Evolutionary conservation across 2,329 filamentous ascomycete genomes (phyloP).

Genomic region (Aotearoamyces nothofagi): DNA sequence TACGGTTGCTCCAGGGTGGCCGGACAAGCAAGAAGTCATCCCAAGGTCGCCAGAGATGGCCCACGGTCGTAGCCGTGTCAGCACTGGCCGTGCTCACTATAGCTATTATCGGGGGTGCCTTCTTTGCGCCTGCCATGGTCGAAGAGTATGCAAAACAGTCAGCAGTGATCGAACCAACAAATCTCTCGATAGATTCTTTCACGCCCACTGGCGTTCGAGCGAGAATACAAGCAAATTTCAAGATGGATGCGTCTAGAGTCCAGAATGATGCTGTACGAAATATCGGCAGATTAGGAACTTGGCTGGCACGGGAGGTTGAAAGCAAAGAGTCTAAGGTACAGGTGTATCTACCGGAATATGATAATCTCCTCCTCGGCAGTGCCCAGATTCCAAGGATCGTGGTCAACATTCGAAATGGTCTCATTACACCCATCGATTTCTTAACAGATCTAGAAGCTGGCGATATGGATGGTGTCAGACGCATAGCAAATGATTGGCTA

Average conservation of each 20-base stretch:
- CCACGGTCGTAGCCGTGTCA: constrained; percentile 59
- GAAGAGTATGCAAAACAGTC: constrained; percentile 80
- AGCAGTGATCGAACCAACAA: constrained; percentile 66
- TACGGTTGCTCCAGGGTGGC: constrained; percentile 19
- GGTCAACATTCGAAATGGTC: constrained; percentile 63
- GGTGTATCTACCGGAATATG: constrained; percentile 73
- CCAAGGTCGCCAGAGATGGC: constrained; percentile 44
- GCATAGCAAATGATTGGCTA: constrained; percentile 78
- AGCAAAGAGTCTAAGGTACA: constrained; percentile 57
- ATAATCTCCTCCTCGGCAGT: constrained; percentile 60
- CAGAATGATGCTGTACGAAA: constrained; percentile 54
- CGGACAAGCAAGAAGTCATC: constrained; percentile 13
- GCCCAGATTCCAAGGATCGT: constrained; percentile 62
- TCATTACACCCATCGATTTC: constrained; percentile 65
- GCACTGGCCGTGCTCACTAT: constrained; percentile 48
- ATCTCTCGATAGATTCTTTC: constrained; percentile 72
- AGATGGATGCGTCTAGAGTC: constrained; percentile 65
- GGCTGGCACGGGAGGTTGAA: constrained; percentile 63
- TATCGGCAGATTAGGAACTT: constrained; percentile 65
- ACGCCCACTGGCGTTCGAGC: constrained; percentile 64
- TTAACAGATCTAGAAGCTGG: constrained; percentile 63
- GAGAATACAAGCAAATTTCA: constrained; percentile 69
- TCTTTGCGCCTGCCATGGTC: constrained; percentile 65
- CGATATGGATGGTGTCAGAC: constrained; percentile 59
- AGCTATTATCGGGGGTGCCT: constrained; percentile 60